Conservation (phyloP, 129 eudicot genomes). For the Ambrosia trifida region DNA sequence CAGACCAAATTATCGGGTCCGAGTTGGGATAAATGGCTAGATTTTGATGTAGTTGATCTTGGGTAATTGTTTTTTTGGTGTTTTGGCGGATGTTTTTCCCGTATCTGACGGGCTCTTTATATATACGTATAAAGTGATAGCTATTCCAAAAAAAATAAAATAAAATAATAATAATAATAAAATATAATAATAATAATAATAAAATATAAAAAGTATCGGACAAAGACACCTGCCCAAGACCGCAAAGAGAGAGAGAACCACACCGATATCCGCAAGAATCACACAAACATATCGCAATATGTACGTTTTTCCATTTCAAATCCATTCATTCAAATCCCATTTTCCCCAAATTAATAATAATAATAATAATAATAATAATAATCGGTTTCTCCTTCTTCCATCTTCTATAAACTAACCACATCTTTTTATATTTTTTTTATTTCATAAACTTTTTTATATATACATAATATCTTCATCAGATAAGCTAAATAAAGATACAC, state of each 20-base stretch:
- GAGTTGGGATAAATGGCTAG: too few relatives aligned
- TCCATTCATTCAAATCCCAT: constrained; percentile 10
- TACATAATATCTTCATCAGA: constrained; percentile 8
- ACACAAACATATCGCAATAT: constrained; percentile 19
- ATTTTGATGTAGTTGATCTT: too few relatives aligned
- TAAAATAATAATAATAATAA: background rate
- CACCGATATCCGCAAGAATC: constrained; percentile 45
- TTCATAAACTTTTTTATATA: background rate
- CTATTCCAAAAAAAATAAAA: too few relatives aligned
- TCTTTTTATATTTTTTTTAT: constrained; percentile 12
- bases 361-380: background rate
- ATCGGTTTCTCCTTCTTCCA: background rate
- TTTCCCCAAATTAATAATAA: constrained; percentile 6
- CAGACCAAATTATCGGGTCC: too few relatives aligned
- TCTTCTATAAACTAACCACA: constrained; percentile 3
- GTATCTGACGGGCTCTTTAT: too few relatives aligned
- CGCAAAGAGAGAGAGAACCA: constrained; percentile 21
- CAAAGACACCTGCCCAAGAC: constrained; percentile 3
- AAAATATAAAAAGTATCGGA: background rate
- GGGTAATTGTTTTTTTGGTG: too few relatives aligned
- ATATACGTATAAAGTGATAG: too few relatives aligned
- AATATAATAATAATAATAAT: background rate
- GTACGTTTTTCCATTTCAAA: constrained; percentile 10
- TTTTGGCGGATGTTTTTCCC: too few relatives aligned
- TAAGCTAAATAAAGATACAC: constrained; percentile 17